Conservation (phyloP, 208 protist species). For the Leishmania turanica region DNA sequence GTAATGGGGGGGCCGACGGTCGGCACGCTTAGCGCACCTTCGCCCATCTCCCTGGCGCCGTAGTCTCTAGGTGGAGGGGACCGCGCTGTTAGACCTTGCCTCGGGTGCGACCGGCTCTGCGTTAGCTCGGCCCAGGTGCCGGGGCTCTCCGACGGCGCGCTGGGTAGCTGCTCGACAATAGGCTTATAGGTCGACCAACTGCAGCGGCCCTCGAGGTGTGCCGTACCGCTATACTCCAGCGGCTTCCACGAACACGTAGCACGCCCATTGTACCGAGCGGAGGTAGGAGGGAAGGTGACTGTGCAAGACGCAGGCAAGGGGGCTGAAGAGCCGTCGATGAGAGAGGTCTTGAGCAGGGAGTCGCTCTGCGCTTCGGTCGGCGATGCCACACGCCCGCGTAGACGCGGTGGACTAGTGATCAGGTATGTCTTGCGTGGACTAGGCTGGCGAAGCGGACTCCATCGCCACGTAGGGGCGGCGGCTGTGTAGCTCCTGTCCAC, state of each 20-base stretch:
- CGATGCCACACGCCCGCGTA: not conserved
- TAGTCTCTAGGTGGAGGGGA: no score
- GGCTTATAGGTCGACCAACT: constrained; percentile 4
- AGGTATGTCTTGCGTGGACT: constrained; percentile 5
- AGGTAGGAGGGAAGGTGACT: not conserved
- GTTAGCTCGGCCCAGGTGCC: constrained; percentile 11
- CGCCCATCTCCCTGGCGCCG: not conserved
- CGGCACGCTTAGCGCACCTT: not conserved
- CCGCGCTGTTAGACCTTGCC: not conserved
- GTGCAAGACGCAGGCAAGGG: not conserved
- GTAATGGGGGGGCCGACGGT: not conserved
- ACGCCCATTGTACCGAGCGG: not conserved
- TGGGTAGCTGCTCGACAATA: constrained; percentile 1
- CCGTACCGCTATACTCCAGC: constrained; percentile 3
- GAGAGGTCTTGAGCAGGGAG: constrained; percentile 16
- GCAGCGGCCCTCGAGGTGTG: not conserved
- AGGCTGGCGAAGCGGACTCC: not conserved
- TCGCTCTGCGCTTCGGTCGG: not conserved
- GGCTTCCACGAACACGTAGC: not conserved
- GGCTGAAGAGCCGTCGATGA: constrained; percentile 13
- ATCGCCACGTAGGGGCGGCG: not conserved
- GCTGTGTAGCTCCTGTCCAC: not conserved
- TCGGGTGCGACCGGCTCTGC: not conserved
- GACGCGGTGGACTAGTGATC: constrained; percentile 9
- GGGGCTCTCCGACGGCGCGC: constrained; percentile 9